phyloP scores from a whole-genome alignment of 2,329 filamentous ascomycete species.

The Aphanocladium album region DNA sequence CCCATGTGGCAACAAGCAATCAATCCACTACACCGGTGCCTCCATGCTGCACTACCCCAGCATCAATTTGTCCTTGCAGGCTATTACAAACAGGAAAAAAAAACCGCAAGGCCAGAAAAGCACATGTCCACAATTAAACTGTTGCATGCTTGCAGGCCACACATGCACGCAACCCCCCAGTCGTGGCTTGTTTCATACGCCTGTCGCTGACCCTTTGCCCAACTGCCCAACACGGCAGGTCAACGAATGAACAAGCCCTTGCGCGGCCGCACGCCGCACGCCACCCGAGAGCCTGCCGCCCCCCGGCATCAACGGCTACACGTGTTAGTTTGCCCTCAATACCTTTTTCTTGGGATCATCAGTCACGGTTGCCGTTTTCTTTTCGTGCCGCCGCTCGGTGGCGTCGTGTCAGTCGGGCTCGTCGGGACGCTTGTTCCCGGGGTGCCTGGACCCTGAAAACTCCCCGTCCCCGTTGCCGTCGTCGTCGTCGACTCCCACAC shows the following conservation, averaged over 20 bases:
- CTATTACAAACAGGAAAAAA: neutral
- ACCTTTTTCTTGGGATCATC: too few species aligned
- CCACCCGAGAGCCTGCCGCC: neutral
- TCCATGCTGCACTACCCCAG: neutral
- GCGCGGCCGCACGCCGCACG: neutral
- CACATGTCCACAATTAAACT: neutral
- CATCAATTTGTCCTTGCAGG: constrained; percentile 1
- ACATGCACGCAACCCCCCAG: too few species aligned
- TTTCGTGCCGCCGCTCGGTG: neutral
- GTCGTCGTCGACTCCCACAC: neutral
- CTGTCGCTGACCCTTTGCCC: neutral
- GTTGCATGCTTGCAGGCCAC: neutral
- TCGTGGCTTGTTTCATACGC: constrained; percentile 3
- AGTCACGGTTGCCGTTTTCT: neutral
- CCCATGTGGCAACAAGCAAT: too few species aligned
- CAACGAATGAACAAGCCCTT: neutral
- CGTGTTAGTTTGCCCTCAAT: neutral
- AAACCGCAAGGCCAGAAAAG: too few species aligned
- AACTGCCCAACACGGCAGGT: neutral
- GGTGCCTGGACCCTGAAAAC: neutral
- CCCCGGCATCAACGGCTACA: neutral
- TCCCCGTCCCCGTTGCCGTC: neutral
- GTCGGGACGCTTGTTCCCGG: neutral
- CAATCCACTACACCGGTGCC: neutral
- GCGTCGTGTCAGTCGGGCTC: neutral